Base-by-base conservation (phyloP, 2,329 filamentous ascomycete species). In the Immersiporthe knoxdaviesiana region DNA sequence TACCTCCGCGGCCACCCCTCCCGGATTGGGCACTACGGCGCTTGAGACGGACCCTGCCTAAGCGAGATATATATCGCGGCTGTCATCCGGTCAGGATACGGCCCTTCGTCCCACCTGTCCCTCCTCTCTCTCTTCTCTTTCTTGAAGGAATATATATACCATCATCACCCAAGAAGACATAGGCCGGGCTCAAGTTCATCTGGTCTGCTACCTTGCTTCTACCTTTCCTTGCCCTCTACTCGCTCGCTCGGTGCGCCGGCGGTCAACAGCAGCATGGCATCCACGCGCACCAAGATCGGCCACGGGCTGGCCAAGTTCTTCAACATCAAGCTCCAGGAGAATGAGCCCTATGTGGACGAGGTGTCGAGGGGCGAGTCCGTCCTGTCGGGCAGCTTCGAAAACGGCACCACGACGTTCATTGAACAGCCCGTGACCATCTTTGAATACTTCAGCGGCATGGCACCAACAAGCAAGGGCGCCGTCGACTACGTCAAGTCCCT, bases 361-460 rank as follows among this genome's bases (percentile, higher is more conserved):
- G 84, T 93, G 65, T 91, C 90, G 16, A 85, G 91, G 61, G 92
- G 92, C 74, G 93, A 96, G 79, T 97, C 93, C 1, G 85, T 92
- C 69, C 89, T 93, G 75, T 96, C 94, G 0, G 84, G 88, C 47
- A 86, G 87, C 58, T 93, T 90, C 1, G 62, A 41, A 11, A 41
- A 65, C 32, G 44, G 37, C 24, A 87, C 89, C 56, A 91, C 95
- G 73, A 90, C 87, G 62, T 98, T 97, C 77, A 84, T 96, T 67
- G 95, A 99, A 77, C 85, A 91, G 27, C 91, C 93, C 71, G 95
- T 96, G 0, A 92, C 89, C 3, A 87, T 89, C 0, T 75, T 79
- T 8, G 94, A 97, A 76, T 97, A 90, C 88, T 72, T 98, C 18
- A 76, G 78, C 6, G 85, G 90, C 2, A 80, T 91, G 24, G 76